These are phyloP conservation scores for Smithsoniella earleae DNA, from an alignment of 163 green algal species.

Conservation along the genomic window DNA sequence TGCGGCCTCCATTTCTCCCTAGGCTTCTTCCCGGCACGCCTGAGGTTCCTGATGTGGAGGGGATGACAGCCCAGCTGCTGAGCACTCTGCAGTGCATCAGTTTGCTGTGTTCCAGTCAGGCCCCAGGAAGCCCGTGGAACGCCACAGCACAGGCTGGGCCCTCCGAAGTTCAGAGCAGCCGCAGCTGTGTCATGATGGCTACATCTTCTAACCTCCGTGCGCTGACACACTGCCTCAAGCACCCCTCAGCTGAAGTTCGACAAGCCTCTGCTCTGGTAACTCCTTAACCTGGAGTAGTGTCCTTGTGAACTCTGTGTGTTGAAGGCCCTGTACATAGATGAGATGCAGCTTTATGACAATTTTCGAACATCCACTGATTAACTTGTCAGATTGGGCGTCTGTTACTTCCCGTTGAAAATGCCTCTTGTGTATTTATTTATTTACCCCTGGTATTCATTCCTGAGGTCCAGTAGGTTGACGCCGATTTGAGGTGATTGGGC, in stretches of 20 bases:
- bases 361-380: no score
- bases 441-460: no score
- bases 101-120: neutral
- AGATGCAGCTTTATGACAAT: no score
- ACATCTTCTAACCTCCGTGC: constrained; percentile 9
- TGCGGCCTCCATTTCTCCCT: no score
- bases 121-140: no score
- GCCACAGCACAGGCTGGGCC: neutral
- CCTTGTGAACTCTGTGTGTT: neutral
- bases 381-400: no score
- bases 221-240: neutral
- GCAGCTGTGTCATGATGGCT: neutral
- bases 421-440: neutral
- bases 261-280: neutral
- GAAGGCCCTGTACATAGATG: neutral
- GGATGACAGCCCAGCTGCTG: no score
- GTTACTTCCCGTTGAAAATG: neutral
- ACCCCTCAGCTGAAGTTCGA: constrained; percentile 1
- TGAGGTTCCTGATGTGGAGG: no score
- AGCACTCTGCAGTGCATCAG: constrained; percentile 13
- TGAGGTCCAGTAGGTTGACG: no score
- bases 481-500: no score
- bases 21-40: no score
- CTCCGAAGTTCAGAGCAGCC: neutral
- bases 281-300: neutral